These are phyloP conservation scores for Tetrapisispora phaffii DNA, from an alignment of 805 yeast genomes.

Conservation along the genomic window DNA sequence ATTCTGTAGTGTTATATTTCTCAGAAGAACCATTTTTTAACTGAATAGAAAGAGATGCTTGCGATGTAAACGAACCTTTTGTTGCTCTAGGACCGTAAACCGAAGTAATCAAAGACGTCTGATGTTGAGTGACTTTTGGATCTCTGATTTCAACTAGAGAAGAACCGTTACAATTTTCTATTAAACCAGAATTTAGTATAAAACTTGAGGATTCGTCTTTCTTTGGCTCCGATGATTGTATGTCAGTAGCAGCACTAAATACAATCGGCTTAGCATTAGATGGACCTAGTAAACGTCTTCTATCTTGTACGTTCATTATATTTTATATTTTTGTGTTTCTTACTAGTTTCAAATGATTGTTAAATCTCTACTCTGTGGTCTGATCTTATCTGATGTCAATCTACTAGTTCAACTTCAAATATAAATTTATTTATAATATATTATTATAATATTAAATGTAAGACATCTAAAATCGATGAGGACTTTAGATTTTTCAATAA, in stretches of 20 bases:
- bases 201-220: slow-evolving; percentile 14
- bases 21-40: slow-evolving; percentile 30
- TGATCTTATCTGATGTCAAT: background rate
- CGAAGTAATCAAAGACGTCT: slow-evolving; percentile 45
- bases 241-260: slow-evolving; percentile 22
- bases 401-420: no score
- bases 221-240: slow-evolving; percentile 7
- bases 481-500: background rate
- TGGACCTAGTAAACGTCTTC: slow-evolving; percentile 86
- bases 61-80: slow-evolving; percentile 58
- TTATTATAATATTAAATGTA: background rate
- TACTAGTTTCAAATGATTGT: no score
- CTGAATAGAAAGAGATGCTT: slow-evolving; percentile 53
- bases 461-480: background rate
- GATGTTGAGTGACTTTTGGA: slow-evolving; percentile 17
- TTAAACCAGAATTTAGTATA: slow-evolving; percentile 54
- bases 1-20: slow-evolving; percentile 16
- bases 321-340: background rate
- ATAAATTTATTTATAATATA: background rate
- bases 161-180: slow-evolving; percentile 73
- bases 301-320: slow-evolving; percentile 38
- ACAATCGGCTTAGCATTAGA: slow-evolving; percentile 46
- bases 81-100: slow-evolving; percentile 88
- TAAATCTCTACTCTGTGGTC: background rate
- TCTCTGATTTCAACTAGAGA: slow-evolving; percentile 59